Base-by-base conservation (phyloP, 2,329 filamentous ascomycete species). In the Xylariaceae sp. region DNA sequence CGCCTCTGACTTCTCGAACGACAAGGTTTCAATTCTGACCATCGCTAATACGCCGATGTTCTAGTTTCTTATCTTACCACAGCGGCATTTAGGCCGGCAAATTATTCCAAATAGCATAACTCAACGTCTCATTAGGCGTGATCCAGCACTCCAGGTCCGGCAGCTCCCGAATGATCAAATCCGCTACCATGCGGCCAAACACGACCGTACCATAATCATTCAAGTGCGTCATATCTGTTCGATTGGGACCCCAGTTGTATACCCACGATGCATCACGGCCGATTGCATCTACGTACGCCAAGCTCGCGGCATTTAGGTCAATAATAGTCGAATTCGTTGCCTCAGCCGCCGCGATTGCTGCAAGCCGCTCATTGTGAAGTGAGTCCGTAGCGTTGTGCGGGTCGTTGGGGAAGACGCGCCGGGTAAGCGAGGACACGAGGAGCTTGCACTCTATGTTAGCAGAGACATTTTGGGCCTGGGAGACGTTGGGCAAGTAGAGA, bases 121-220 rank as follows among this genome's bases (percentile, higher is more conserved):
- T 73, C 15, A 74, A 27, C 6, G 64, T 67, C 55, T 70, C 55
- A 26, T 73, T 68, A 2, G 64, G 56, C 5, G 41, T 40, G 10
- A 75, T 59, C 49, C 62, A 72, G 4, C 29, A 8, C 1, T 49
- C 45, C 15, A 74, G 49, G 1, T 61, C 61, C 0, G 58, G 44
- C 8, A 60, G 45, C 35, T 60, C 67, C 35, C 60, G 57, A 10
- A 78, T 57, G 18, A 80, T 60, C 3, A 86, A 67, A 53, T 83
- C 79, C 2, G 77, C 78, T 16, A 85, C 79, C 64, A 86, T 73
- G 30, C 81, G 75, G 0, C 81, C 78, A 69, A 86, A 86, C 0
- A 86, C 80, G 1, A 76, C 70, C 23, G 74, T 76, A 0, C 83
- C 83, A 52, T 73, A 70, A 2, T 66, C 63, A 62, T 84, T 85